phyloP scores from a whole-genome alignment of 495 filamentous ascomycete species.

The Lasiosphaeriaceae sp. region DNA sequence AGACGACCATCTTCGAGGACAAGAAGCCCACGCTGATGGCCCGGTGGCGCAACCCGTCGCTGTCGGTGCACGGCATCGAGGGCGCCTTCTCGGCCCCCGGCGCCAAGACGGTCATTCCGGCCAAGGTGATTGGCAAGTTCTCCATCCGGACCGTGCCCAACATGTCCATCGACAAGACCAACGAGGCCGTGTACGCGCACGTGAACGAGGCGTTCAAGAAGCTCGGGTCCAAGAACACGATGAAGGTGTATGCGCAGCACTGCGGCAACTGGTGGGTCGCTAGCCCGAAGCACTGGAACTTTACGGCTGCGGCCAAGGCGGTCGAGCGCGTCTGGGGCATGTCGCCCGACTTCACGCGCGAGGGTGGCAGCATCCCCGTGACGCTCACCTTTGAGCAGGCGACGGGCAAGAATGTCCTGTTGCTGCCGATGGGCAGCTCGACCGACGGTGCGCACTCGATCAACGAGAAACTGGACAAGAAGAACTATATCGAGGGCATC shows the following conservation, averaged over 20 bases:
- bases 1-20: slow-evolving; percentile 76
- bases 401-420: slow-evolving; percentile 95
- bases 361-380: slow-evolving; percentile 95
- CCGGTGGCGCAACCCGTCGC: slow-evolving; percentile 87
- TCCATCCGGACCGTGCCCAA: slow-evolving; percentile 94
- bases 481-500: slow-evolving; percentile 97
- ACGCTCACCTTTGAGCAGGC: slow-evolving; percentile 97
- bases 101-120: slow-evolving; percentile 97
- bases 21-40: slow-evolving; percentile 92
- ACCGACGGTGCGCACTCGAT: slow-evolving; percentile 96
- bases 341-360: slow-evolving; percentile 90
- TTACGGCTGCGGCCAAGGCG: slow-evolving; percentile 85
- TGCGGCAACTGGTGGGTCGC: slow-evolving; percentile 98
- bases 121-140: slow-evolving; percentile 97
- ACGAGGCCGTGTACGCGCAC: slow-evolving; percentile 75
- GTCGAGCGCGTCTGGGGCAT: slow-evolving; percentile 88
- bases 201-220: slow-evolving; percentile 76
- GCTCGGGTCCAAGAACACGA: slow-evolving; percentile 82
- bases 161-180: slow-evolving; percentile 90
- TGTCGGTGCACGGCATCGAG: slow-evolving; percentile 95
- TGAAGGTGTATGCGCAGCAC: slow-evolving; percentile 77
- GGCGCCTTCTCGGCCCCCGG: slow-evolving; percentile 91
- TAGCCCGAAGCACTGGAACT: slow-evolving; percentile 97
- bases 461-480: slow-evolving; percentile 96
- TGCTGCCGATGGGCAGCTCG: slow-evolving; percentile 93